Conservation (phyloP, 108 stramenopile species). For the Ochromonas danica region DNA sequence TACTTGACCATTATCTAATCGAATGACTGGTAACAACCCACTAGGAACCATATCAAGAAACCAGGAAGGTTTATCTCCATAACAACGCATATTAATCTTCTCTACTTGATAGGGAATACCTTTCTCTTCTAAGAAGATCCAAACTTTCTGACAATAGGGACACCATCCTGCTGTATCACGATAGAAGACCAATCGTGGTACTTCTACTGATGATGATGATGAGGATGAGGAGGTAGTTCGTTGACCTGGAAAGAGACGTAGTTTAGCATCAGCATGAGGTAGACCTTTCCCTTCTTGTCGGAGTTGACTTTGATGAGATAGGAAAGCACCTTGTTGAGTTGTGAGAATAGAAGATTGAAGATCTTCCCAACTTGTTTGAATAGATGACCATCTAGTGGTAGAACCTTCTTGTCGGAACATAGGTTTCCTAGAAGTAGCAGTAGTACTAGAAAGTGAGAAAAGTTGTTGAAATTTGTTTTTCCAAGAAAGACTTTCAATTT, state of each 20-base stretch:
- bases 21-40: conserved; percentile 79
- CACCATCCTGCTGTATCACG: conserved; percentile 66
- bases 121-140: conserved; percentile 76
- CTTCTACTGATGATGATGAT: neutral
- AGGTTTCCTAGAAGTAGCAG: no score
- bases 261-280: conserved; percentile 55
- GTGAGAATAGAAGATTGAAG: neutral
- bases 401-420: no score
- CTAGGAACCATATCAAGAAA: conserved; percentile 70
- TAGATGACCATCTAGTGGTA: no score
- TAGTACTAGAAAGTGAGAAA: no score
- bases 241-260: conserved; percentile 48
- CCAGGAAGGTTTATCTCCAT: conserved; percentile 80
- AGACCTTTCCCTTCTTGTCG: conserved; percentile 39
- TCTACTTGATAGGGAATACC: conserved; percentile 78
- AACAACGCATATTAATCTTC: conserved; percentile 87
- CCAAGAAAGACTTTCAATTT: no score
- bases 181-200: conserved; percentile 40
- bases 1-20: conserved; percentile 60
- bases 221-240: no score
- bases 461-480: no score
- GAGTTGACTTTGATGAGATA: neutral
- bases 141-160: conserved; percentile 83
- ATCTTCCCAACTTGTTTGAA: neutral
- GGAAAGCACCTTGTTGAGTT: neutral